Evolutionary conservation across 306 rosid genomes (phyloP).

Genomic region (Nissolia schottii): DNA sequence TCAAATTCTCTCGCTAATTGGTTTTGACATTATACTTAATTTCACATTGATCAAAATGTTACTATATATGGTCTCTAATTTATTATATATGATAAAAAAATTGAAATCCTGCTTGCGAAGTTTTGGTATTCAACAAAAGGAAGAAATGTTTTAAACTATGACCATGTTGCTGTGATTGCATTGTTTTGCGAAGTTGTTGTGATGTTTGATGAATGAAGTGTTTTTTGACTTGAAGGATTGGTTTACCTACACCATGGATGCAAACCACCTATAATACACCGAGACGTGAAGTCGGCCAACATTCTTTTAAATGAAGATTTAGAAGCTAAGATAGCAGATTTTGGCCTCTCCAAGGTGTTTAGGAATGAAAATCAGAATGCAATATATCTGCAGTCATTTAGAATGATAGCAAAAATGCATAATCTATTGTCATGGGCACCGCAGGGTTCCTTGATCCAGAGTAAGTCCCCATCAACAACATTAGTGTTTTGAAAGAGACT

Average conservation of each 20-base stretch:
- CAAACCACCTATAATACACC: constrained; percentile 62
- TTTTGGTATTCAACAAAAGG: background rate
- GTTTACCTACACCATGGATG: constrained; percentile 72
- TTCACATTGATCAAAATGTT: background rate
- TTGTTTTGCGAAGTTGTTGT: background rate
- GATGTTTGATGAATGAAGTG: constrained; percentile 8
- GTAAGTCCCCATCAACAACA: constrained; percentile 27
- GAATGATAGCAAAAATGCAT: background rate
- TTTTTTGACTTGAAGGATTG: constrained; percentile 38
- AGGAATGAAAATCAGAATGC: constrained; percentile 26
- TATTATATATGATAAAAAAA: background rate
- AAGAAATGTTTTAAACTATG: background rate
- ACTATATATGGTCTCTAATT: background rate
- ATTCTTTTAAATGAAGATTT: constrained; percentile 55
- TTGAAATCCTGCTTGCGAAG: background rate
- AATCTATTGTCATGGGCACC: constrained; percentile 50
- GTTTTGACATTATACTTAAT: too few relatives aligned
- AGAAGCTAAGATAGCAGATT: constrained; percentile 73
- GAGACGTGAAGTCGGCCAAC: constrained; percentile 68
- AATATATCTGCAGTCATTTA: constrained; percentile 11
- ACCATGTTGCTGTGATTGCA: background rate
- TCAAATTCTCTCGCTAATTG: too few relatives aligned
- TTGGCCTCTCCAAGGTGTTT: constrained; percentile 59
- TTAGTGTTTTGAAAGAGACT: too few relatives aligned
- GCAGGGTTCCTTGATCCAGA: constrained; percentile 74